Base-by-base conservation (phyloP, 352 stramenopile species). In the Globisporangium iwayamae region DNA sequence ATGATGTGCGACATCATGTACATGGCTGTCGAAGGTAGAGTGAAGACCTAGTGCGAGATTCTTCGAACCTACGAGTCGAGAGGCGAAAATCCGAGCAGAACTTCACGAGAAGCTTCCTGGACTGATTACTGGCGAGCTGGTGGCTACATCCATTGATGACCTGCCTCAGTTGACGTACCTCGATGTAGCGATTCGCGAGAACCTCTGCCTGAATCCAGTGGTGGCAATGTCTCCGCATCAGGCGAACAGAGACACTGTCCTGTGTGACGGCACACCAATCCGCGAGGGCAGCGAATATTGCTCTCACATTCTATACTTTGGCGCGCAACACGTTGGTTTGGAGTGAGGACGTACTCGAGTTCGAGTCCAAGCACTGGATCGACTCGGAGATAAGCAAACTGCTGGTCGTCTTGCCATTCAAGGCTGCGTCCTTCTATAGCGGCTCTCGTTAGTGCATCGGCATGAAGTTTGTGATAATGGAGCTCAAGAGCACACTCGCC, bases 361-460 rank as follows among this genome's bases (percentile, higher is more conserved):
- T 74, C 60, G 81, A 82, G 9, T 81, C 85, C 0, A 76, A 91
- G 25, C 77, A 83, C 7, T 91, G 78, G 78, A 71, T 91, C 53
- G 73, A 88, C 46, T 18, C 65, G 0, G 50, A 65, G 3, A 84
- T 68, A 1, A 65, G 63, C 16, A 84, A 79, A 50, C 41, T 22
- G 2, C 8, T 47, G 13, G 18, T n/a, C 11, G 41, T 47, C 5
- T 47, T 14, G 41, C 41, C 11, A 8, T 47, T 47, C 41, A 47
- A 47, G 13, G 18, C 14, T 6, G 14, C 41, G 6, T 16, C 9
- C 18, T 47, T 47, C 41, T 47, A 9, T 6, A 3, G 41, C 9
- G 48, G 48, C 3, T 22, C 48, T n/a, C 48, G 48, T 0, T 6
- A 18, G 22, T 55, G 48, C n/a, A 20, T 38, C 8, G 48, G 48